Percentiles rank a stretch among this genome's conserved stretches.
These are phyloP conservation scores for Vigna trinervia DNA, from an alignment of 306 rosid genomes.

Conservation along the genomic window DNA sequence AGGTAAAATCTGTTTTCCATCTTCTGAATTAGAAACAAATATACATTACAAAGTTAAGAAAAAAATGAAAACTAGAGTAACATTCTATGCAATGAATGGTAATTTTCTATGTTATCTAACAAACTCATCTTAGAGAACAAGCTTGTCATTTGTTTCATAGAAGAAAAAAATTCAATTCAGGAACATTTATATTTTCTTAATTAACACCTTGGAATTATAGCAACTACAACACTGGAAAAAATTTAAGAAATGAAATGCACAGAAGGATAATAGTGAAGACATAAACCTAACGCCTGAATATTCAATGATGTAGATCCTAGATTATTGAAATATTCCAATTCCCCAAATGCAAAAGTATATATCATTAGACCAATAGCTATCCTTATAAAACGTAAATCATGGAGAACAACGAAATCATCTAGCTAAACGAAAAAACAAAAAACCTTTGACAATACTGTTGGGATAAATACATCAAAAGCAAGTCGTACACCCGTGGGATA, in stretches of 20 bases:
- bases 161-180: not conserved
- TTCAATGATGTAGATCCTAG: slow-evolving; percentile 12
- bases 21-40: slow-evolving; percentile 11
- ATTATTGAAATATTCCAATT: not conserved
- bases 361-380: no score
- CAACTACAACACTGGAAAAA: no score
- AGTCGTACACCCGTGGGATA: no score
- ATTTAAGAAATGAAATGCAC: not conserved
- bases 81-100: not conserved
- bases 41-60: not conserved
- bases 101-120: slow-evolving; percentile 37
- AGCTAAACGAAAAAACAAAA: no score
- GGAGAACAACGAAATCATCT: no score
- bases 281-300: slow-evolving; percentile 28
- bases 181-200: no score
- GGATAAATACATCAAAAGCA: no score
- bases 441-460: no score
- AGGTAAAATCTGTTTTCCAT: slow-evolving; percentile 48
- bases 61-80: not conserved
- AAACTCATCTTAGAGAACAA: not conserved
- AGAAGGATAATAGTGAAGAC: slow-evolving; percentile 22
- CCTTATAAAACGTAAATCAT: no score
- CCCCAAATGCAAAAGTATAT: no score
- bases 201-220: no score
- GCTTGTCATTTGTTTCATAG: slow-evolving; percentile 4